These are phyloP conservation scores for Sordaria brevicollis DNA, from an alignment of 495 filamentous ascomycete genomes.

Conservation along the genomic window DNA sequence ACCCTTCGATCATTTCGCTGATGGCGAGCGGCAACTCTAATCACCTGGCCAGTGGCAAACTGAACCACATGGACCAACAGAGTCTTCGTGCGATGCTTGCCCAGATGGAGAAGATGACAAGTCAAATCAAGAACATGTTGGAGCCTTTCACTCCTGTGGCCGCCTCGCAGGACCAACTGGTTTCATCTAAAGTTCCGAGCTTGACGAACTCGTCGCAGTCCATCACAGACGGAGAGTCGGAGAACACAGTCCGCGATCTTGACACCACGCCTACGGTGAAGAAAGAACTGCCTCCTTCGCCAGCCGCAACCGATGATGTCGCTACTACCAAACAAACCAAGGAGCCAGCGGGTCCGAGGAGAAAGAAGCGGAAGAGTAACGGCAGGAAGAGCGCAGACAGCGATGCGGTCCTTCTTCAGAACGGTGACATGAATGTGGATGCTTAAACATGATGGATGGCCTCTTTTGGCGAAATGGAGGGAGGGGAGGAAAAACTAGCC, in stretches of 20 bases:
- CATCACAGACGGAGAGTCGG: background rate
- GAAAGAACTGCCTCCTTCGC: constrained; percentile 10
- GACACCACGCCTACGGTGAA: constrained; percentile 3
- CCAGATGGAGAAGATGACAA: constrained; percentile 15
- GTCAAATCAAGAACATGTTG: constrained; percentile 6
- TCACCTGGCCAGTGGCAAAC: constrained; percentile 13
- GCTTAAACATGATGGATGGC: background rate
- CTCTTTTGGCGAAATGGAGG: no score
- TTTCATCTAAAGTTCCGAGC: background rate
- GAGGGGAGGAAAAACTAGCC: background rate
- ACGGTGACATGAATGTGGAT: background rate
- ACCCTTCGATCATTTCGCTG: constrained; percentile 17
- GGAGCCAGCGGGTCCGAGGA: background rate
- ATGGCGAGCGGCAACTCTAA: constrained; percentile 24
- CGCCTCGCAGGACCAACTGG: background rate
- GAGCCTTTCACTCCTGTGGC: background rate
- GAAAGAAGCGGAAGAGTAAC: background rate
- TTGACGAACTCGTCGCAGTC: background rate
- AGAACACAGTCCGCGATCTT: background rate
- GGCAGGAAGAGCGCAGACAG: background rate
- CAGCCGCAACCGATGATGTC: constrained; percentile 16
- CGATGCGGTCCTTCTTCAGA: background rate
- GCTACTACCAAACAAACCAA: constrained; percentile 10
- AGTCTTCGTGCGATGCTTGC: constrained; percentile 26
- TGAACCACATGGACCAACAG: constrained; percentile 21